Percentiles rank a stretch among this genome's conserved stretches.
phyloP scores from a whole-genome alignment of 2,329 filamentous ascomycete genomes.

The Aspergillus sp. region DNA sequence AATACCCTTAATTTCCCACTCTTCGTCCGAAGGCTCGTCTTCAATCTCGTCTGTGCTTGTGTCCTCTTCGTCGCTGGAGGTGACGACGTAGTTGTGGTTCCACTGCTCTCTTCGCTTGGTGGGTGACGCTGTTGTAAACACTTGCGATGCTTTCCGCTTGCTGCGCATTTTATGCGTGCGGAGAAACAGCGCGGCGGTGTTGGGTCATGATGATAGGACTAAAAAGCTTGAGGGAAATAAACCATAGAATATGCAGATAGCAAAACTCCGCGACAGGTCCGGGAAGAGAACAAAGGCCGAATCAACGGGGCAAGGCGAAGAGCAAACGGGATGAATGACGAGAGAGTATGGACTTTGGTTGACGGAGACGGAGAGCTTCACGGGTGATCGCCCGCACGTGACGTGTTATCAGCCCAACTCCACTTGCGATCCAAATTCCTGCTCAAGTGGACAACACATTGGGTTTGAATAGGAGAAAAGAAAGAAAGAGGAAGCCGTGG shows the following conservation, averaged over 20 bases:
- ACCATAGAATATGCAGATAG: background rate
- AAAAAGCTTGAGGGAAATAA: background rate
- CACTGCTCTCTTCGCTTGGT: conserved; percentile 8
- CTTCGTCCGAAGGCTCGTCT: conserved; percentile 18
- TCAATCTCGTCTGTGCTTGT: conserved; percentile 12
- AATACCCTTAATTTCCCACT: conserved; percentile 38
- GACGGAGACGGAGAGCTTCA: conserved; percentile 22
- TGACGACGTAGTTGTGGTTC: conserved; percentile 10
- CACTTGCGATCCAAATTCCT: background rate
- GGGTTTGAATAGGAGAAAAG: too few species aligned
- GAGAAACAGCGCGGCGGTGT: conserved; percentile 14
- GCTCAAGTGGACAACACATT: background rate
- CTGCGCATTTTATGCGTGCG: conserved; percentile 29
- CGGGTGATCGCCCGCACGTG: conserved; percentile 35
- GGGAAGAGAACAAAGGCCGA: background rate
- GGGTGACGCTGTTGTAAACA: conserved; percentile 14
- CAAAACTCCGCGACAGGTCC: background rate
- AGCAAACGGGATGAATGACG: conserved; percentile 9
- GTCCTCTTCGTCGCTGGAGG: conserved; percentile 18
- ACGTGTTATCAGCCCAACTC: conserved; percentile 24
- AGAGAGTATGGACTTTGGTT: conserved; percentile 15
- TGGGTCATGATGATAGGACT: conserved; percentile 20
- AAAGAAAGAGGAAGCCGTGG: too few species aligned
- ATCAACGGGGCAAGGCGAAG: background rate
- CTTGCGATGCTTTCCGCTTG: conserved; percentile 21